Evolutionary conservation across 257 asterid species (phyloP).

Genomic region (Solanum verrucosum): DNA sequence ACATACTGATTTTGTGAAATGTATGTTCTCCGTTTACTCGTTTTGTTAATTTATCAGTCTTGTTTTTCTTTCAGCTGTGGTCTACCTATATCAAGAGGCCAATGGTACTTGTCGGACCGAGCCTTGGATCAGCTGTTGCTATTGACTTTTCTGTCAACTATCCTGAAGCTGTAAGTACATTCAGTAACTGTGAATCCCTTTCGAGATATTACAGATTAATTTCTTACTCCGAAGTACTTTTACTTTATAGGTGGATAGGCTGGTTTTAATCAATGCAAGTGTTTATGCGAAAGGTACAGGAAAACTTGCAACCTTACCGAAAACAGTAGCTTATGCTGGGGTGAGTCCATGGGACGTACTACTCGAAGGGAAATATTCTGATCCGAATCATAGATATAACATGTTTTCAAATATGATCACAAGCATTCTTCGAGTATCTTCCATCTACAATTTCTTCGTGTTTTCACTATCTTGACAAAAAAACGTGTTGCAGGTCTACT

Average conservation of each 20-base stretch:
- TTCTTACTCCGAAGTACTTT: neutral
- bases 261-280: constrained; percentile 83
- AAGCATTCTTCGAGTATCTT: neutral
- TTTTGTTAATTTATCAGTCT: neutral
- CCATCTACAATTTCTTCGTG: neutral
- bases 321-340: constrained; percentile 71
- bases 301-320: constrained; percentile 64
- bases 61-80: constrained; percentile 50
- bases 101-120: constrained; percentile 83
- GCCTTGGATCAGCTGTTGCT: constrained; percentile 93
- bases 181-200: neutral
- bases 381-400: neutral
- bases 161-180: constrained; percentile 69
- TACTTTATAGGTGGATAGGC: constrained; percentile 62
- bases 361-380: neutral
- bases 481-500: constrained; percentile 32
- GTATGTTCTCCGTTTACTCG: neutral
- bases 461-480: neutral
- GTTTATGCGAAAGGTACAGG: constrained; percentile 94
- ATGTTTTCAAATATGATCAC: neutral
- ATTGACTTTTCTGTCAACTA: constrained; percentile 58
- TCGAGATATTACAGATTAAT: neutral
- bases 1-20: neutral
- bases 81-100: constrained; percentile 60
- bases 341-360: constrained; percentile 8